Conservation (phyloP, 179 eudicot genomes). For the Carnegiea gigantea region DNA sequence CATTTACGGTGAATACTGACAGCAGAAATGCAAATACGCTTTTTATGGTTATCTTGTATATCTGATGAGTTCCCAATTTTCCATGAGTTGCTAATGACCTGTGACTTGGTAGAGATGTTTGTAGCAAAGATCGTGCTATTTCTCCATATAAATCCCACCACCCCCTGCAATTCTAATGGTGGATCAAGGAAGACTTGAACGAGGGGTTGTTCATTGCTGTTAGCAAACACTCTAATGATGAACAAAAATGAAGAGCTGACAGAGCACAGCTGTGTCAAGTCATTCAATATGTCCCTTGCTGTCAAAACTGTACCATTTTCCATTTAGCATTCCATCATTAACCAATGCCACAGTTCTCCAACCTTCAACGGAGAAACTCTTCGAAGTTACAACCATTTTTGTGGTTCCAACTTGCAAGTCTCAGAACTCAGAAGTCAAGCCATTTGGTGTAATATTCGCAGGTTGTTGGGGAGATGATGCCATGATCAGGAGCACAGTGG, state of each 20-base stretch:
- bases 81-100: too few relatives aligned
- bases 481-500: conserved; percentile 58
- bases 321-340: background rate
- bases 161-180: too few relatives aligned
- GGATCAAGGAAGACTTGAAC: too few relatives aligned
- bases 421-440: conserved; percentile 51
- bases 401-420: background rate
- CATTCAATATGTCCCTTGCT: background rate
- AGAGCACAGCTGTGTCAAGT: too few relatives aligned
- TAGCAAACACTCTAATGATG: too few relatives aligned
- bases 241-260: too few relatives aligned
- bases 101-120: too few relatives aligned
- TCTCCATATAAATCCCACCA: too few relatives aligned
- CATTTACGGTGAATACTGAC: background rate
- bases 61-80: too few relatives aligned
- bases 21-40: background rate
- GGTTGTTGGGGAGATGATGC: conserved; percentile 63
- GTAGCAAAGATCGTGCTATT: too few relatives aligned
- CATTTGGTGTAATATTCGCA: conserved; percentile 68
- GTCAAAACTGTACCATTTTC: background rate
- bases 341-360: background rate
- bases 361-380: too few relatives aligned
- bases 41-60: background rate
- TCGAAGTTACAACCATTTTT: background rate
- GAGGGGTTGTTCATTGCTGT: too few relatives aligned